Evolutionary conservation across 306 rosid species (phyloP), one percentile per base, ranked within the genome.

Genomic region (Parietaria judaica): DNA sequence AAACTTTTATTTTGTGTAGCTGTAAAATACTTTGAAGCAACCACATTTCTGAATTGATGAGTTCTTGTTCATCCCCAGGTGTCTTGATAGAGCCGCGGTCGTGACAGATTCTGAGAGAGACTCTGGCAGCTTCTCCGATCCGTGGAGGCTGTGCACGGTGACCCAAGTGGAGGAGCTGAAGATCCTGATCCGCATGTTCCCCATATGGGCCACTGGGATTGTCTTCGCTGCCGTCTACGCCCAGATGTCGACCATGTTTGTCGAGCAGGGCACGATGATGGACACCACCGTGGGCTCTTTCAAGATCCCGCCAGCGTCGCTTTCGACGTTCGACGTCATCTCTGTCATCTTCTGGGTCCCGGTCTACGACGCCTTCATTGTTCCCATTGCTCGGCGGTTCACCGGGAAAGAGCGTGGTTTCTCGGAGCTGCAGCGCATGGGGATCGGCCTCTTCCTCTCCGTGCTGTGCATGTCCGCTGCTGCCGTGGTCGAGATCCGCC

Each of bases 261-360:
- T 92, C 60, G 99, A 88, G 54, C 96, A 88, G 83, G 99, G 99
- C 54, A 86, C 63, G 16, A 72, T 84, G 90, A 83, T 92, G 94
- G 69, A 92, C 80, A 88, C 92, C 47, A 36, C 38, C 3, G 36
- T 92, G 3, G 99, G 95, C 65, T 84, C 99, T 17, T 92, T 88
- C 75, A 76, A 51, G n/a, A 86, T 92, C 65, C 96, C 99, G 17
- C 81, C 99, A 3, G 99, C 99, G 60, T 88, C 96, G 49, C 96
- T 92, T 74, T 86, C 96, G 52, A 70, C 66, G 66, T 84, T 88
- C 64, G 94, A 88, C 23, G 82, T 80, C 17, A 72, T 88, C 51
- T 88, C 96, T 64, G 99, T 92, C 44, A 82, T 92, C 62, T 80
- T 92, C 70, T 92, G 96, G 99, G 96, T 86, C 34, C 99, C 96